Base-by-base conservation (phyloP, 1,139 yeast genomes). In the Diutina siamensis region DNA sequence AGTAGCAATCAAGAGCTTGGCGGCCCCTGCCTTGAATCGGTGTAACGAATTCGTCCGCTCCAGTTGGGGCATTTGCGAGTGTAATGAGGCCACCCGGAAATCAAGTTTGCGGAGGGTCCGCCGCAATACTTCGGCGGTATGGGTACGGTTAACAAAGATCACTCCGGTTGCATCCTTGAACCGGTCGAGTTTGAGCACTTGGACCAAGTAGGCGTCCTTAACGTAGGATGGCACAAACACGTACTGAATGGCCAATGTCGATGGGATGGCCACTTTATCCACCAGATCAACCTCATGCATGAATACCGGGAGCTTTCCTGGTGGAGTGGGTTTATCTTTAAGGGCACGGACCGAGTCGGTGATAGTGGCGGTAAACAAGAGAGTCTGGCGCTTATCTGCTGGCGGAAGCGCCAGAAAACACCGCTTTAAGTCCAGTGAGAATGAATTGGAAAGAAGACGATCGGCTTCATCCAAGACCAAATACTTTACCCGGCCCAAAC, bases 401-500 rank as follows among this genome's bases (percentile, higher is more conserved):
- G 75, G 63, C 0, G 98, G 97, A 35, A 94, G 63, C 0, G 79
- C 75, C 12, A 71, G 66, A 56, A 92, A 75, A 56, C 97, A 87
- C 40, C 78, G 68, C 47, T 76, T 75, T 50, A 92, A 68, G 61
- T 89, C 96, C 44, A 78, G 74, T 2, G 92, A 83, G 63, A 92
- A 88, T 48, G 94, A 83, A 47, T 82, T 79, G 47, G 92, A 86
- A 53, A 92, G 72, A 36, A 92, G 64, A 51, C 97, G 72, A 70
- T 92, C 99, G 1, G 98, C 99, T 67, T 92, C 99, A 70, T 92
- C 99, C 10, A 92, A 69, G 1, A 92, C 98, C 51, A 92, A 68
- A 58, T 72, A 92, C 57, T 80, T 80, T 21, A 84, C 81, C 54
- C 94, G 70, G 53, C 81, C 74, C 48, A 92, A 67, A 0, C 97